Evolutionary conservation across 257 asterid genomes (phyloP).

Genomic region (Solanum peruvianum): DNA sequence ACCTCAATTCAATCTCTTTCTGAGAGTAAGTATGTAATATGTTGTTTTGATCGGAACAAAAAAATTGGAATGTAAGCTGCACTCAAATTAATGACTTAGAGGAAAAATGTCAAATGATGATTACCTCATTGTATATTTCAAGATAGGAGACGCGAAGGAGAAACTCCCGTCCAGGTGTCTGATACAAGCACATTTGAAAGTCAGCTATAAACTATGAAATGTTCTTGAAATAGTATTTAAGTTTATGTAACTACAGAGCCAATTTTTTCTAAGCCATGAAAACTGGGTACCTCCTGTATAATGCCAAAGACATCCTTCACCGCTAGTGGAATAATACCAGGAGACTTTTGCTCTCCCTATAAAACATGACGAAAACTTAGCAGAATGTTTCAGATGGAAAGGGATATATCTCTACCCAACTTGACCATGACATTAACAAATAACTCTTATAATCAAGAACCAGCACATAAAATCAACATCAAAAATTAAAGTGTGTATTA

Average conservation of each 20-base stretch:
- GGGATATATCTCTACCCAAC: not conserved
- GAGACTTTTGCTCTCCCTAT: slow-evolving; percentile 91
- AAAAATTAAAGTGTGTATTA: not conserved
- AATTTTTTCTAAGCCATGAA: not conserved
- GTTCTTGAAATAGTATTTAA: not conserved
- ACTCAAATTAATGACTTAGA: not conserved
- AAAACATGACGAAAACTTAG: not conserved
- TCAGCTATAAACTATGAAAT: slow-evolving; percentile 6
- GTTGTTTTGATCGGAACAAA: not conserved
- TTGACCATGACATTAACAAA: not conserved
- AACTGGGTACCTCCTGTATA: slow-evolving; percentile 61
- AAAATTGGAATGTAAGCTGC: not conserved
- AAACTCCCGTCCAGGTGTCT: slow-evolving; percentile 80
- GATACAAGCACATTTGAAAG: slow-evolving; percentile 9
- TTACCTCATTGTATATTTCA: slow-evolving; percentile 83
- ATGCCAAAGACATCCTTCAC: slow-evolving; percentile 82
- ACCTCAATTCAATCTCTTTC: not conserved
- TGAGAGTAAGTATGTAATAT: not conserved
- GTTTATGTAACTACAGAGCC: not conserved
- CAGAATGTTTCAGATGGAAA: not conserved
- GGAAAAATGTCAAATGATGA: not conserved
- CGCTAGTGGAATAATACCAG: slow-evolving; percentile 76
- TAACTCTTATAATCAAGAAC: not conserved
- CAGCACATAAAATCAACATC: not conserved
- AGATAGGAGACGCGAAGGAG: slow-evolving; percentile 81